phyloP scores from a whole-genome alignment of 441 rosid genomes.

The Isatis lusitanica region DNA sequence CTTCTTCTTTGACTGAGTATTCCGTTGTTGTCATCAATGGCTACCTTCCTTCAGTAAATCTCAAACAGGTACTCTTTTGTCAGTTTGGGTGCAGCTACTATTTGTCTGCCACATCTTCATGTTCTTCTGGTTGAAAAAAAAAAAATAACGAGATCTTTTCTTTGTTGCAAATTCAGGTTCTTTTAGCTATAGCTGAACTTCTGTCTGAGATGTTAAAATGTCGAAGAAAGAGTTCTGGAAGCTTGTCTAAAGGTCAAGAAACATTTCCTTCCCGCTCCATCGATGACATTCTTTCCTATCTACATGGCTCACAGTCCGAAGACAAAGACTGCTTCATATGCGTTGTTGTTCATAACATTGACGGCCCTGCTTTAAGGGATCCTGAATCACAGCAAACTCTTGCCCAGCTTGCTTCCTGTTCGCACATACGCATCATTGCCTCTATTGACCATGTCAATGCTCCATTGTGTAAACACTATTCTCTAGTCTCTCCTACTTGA shows the following conservation, averaged over 20 bases:
- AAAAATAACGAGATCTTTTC: neutral
- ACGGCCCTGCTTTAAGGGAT: conserved; percentile 75
- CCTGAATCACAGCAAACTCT: conserved; percentile 40
- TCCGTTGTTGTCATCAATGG: conserved; percentile 90
- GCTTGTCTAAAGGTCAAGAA: conserved; percentile 50
- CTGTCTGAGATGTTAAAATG: conserved; percentile 64
- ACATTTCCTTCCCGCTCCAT: conserved; percentile 63
- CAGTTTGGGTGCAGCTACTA: neutral
- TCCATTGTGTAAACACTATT: conserved; percentile 64
- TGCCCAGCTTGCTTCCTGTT: conserved; percentile 55
- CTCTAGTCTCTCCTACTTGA: conserved; percentile 1
- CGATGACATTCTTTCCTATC: conserved; percentile 72
- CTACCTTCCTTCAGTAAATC: conserved; percentile 75
- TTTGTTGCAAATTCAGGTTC: conserved; percentile 47
- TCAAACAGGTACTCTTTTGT: conserved; percentile 65
- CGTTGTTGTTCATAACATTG: conserved; percentile 78
- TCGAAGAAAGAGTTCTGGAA: conserved; percentile 41
- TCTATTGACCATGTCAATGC: conserved; percentile 92
- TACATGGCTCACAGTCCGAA: conserved; percentile 49
- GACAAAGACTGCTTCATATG: conserved; percentile 64
- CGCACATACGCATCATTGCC: conserved; percentile 70
- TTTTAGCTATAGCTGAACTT: conserved; percentile 63
- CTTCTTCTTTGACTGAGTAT: conserved; percentile 63
- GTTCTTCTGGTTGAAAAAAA: neutral
- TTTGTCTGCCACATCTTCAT: neutral